Base-by-base conservation (phyloP, 176 grass and related monocot species). In the Dactylis glomerata region DNA sequence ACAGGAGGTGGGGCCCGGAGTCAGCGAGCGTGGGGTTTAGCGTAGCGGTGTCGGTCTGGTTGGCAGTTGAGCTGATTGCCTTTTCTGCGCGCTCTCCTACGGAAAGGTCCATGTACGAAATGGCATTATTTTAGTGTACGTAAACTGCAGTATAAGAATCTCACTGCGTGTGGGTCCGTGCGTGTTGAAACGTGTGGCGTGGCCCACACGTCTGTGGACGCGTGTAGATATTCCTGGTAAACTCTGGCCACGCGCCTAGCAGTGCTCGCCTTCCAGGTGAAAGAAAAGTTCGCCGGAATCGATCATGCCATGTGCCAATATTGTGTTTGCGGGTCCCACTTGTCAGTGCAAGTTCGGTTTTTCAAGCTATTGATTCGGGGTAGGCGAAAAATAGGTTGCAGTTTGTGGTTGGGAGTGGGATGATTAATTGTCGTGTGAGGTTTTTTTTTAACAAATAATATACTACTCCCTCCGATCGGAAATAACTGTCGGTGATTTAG, bases 11-110 rank as follows among this genome's bases (percentile, higher is more conserved):
- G 87, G 82, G 8, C 69, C 83, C 5, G 0, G 16, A 0, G 82
- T 26, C 87, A 85, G 87, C 19, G 77, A 41, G 1, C 0, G 49
- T 15, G 22, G 6, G 6, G 27, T 10, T 15, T 22, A 24, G 9
- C 0, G 14, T 12, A 11, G 28, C 20, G 12, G 41, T 20, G 32
- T 28, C 23, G n/a, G 50, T 49, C 36, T 82, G 23, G 83, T 81
- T 81, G 78, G 70, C n/a, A 62, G 40, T 82, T 77, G 83, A 85
- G 82, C 77, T 76, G 70, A 52, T 80, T 42, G 56, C 28, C 8
- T 79, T 88, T 32, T 65, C 20, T 44, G 65, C 40, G 40, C 64
- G 8, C 66, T 84, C 13, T 72, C 52, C 0, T 14, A 32, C 74
- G 41, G 73, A 40, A 30, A 61, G 41, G 7, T 37, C 46, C 12